Evolutionary conservation across 768 basidiomycete genomes (phyloP).

Genomic region (Sistotremastrum suecicum): DNA sequence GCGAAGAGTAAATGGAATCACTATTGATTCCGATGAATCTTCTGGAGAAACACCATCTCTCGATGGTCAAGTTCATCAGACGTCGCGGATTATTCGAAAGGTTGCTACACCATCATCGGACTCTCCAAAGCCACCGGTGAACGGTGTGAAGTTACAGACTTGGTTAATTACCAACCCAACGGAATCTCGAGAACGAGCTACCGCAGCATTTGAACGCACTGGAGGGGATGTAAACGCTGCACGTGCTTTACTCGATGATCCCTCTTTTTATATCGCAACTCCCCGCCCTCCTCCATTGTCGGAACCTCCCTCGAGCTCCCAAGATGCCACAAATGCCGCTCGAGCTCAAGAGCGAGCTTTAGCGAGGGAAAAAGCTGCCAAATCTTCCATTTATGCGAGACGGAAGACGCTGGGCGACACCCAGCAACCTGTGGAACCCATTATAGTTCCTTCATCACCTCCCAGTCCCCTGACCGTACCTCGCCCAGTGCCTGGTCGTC

Average conservation of each 20-base stretch:
- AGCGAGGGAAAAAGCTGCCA: constrained; percentile 62
- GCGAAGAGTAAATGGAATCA: no score
- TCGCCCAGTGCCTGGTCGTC: constrained; percentile 20
- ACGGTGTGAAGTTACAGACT: constrained; percentile 17
- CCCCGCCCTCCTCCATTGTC: background rate
- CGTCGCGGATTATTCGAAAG: background rate
- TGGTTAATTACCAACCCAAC: constrained; percentile 32
- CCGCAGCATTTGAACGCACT: constrained; percentile 1
- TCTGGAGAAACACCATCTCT: background rate
- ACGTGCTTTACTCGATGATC: constrained; percentile 2
- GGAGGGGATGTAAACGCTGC: constrained; percentile 4
- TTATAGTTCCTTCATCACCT: constrained; percentile 25
- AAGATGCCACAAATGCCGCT: constrained; percentile 59
- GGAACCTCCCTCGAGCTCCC: constrained; percentile 13
- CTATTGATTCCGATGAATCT: background rate
- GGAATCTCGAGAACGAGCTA: constrained; percentile 3
- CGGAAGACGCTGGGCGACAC: constrained; percentile 36
- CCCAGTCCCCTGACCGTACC: constrained; percentile 26
- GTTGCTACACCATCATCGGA: no score
- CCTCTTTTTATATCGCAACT: background rate
- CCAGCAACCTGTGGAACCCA: constrained; percentile 12
- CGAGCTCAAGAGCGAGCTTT: constrained; percentile 46
- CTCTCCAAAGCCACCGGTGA: no score
- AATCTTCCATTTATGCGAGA: constrained; percentile 71
- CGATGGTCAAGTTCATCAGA: constrained; percentile 2